Conservation (phyloP, 2,329 filamentous ascomycete species). For the Sclerotiophoma versabilis region DNA sequence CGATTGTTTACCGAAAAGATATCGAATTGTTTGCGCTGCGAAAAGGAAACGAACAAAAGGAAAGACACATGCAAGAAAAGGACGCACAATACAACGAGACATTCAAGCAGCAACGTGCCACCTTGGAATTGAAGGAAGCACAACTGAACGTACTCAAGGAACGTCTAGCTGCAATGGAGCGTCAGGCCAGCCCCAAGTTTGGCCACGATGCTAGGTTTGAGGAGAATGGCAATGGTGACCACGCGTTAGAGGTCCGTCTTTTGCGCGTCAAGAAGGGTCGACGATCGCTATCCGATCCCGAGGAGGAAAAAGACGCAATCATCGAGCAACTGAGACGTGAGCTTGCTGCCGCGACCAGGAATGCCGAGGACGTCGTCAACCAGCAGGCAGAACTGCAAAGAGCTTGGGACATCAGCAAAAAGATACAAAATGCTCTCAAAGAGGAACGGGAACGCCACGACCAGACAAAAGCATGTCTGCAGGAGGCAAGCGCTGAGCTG, state of each 20-base stretch:
- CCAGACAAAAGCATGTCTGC: conserved; percentile 35
- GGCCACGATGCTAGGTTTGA: conserved; percentile 20
- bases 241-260: conserved; percentile 42
- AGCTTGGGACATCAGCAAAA: conserved; percentile 43
- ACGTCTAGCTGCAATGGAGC: conserved; percentile 36
- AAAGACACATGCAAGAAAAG: conserved; percentile 40
- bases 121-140: conserved; percentile 40
- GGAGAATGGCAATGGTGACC: conserved; percentile 28
- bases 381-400: conserved; percentile 41
- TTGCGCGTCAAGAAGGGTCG: conserved; percentile 40
- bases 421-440: conserved; percentile 36
- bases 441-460: conserved; percentile 38
- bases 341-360: conserved; percentile 26
- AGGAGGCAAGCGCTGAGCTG: conserved; percentile 29
- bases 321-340: conserved; percentile 41
- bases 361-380: conserved; percentile 34
- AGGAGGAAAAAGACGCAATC: conserved; percentile 38
- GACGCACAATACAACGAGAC: conserved; percentile 38
- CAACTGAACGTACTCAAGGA: conserved; percentile 41
- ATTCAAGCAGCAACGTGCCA: conserved; percentile 34
- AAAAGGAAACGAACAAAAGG: conserved; percentile 46
- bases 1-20: conserved; percentile 45
- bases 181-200: conserved; percentile 25
- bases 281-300: conserved; percentile 25
- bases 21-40: conserved; percentile 48